Evolutionary conservation across 768 basidiomycete species (phyloP), one percentile per base, ranked within the genome.

Genomic region (Boletus sp.): DNA sequence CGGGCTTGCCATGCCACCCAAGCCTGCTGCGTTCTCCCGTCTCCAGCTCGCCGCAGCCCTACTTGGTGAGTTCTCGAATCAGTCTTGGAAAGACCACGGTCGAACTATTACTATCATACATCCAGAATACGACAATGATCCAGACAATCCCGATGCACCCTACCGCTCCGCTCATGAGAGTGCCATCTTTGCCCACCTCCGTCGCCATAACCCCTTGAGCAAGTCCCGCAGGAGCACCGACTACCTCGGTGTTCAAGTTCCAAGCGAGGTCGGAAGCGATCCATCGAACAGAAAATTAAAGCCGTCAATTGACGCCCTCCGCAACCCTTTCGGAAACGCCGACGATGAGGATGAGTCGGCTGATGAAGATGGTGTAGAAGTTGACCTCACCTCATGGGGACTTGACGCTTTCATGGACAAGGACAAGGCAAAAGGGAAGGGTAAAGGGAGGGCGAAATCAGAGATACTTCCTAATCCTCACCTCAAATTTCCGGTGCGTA

Each of bases 101-200:
- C 44, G 30, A 62, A 54, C n/a, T 29, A 44, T 54, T 50, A 9
- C 24, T 3, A 24, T 24, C 24, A 24, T 24, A 24, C 30, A 2
- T 44, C 17, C 60, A 94, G 93, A 95, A 72, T 95, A 95, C 69
- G 93, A 95, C 79, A 94, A 94, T 61, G 91, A 94, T 69, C 78
- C 81, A 36, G 75, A 80, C n/a, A 78, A 92, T 68, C 86, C 86
- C 7, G 72, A 83, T 50, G 78, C 75, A 11, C 83, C 84, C 8
- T 73, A 77, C 60, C 81, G 80, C 54, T 86, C 83, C 47, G 91
- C 91, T 4, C 83, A 91, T 44, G 89, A 93, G 57, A 92, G 90
- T 58, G 92, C 90, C 50, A 88, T 94, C 57, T 93, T 94, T 64
- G 80, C 87, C n/a, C 87, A 89, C 68, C 76, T 91, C 40, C 84